These are phyloP conservation scores for Backusella macrospora DNA, from an alignment of 192 early-diverging fungal species.

Conservation along the genomic window DNA sequence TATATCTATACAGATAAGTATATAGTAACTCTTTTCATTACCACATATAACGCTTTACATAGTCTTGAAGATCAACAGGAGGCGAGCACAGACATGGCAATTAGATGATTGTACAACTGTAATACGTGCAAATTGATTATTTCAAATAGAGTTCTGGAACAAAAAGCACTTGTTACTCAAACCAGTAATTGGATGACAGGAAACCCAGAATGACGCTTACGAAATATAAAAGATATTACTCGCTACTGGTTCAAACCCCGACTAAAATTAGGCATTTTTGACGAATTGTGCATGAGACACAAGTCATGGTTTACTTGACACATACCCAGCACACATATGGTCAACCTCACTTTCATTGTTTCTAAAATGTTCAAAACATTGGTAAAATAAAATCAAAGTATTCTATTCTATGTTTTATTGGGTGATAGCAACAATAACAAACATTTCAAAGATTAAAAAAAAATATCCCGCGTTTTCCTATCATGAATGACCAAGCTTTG, in stretches of 20 bases:
- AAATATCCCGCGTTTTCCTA: slow-evolving; percentile 2
- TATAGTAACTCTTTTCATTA: background rate
- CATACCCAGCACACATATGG: background rate
- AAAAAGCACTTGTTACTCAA: background rate
- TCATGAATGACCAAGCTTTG: background rate
- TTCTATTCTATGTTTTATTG: too few relatives aligned
- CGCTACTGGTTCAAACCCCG: background rate
- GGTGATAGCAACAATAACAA: background rate
- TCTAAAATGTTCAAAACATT: background rate
- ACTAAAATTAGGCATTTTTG: background rate
- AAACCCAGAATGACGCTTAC: slow-evolving; percentile 14
- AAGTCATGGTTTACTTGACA: background rate
- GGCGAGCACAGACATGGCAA: slow-evolving; percentile 4
- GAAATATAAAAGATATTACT: background rate
- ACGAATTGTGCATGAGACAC: slow-evolving; percentile 8
- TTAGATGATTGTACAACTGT: background rate
- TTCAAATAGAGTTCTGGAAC: slow-evolving; percentile 11
- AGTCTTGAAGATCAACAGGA: background rate
- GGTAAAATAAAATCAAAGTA: background rate
- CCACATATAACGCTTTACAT: background rate
- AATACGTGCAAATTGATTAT: background rate
- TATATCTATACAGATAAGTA: background rate
- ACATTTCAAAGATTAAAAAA: background rate
- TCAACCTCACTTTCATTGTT: background rate
- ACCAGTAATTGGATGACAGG: background rate